These are phyloP conservation scores for Capronia epimyces DNA, from an alignment of 2,329 filamentous ascomycete species.

Conservation along the genomic window DNA sequence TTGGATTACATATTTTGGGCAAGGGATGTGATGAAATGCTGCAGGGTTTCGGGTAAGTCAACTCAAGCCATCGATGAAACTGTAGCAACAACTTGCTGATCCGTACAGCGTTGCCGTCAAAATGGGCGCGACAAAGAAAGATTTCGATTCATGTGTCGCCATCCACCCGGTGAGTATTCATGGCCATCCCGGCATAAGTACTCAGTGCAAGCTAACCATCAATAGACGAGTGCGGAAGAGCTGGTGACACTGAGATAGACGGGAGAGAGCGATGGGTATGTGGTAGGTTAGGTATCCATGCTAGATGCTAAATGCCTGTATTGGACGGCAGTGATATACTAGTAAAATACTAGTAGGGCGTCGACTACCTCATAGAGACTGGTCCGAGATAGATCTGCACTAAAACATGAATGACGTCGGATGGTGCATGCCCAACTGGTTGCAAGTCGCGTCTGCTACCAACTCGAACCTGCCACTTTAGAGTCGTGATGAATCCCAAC, in stretches of 20 bases:
- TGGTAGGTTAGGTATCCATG: not conserved
- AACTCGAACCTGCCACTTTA: not conserved
- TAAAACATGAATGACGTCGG: not conserved
- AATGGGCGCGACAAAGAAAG: constrained; percentile 73
- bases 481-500: not conserved
- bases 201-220: constrained; percentile 5
- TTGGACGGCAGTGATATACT: not conserved
- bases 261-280: not conserved
- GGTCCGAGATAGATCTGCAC: not conserved
- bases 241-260: constrained; percentile 39
- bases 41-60: constrained; percentile 58
- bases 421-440: too few species aligned
- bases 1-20: constrained; percentile 48
- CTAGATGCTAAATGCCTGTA: not conserved
- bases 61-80: not conserved
- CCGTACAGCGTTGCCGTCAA: constrained; percentile 54
- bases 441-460: not conserved
- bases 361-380: too few species aligned
- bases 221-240: constrained; percentile 64
- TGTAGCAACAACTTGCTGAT: constrained; percentile 29
- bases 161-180: constrained; percentile 55
- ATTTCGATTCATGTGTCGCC: constrained; percentile 69
- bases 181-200: not conserved
- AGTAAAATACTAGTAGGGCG: too few species aligned
- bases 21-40: constrained; percentile 58